Evolutionary conservation across 495 filamentous ascomycete species (phyloP).

Genomic region (Geopyxis carbonaria): DNA sequence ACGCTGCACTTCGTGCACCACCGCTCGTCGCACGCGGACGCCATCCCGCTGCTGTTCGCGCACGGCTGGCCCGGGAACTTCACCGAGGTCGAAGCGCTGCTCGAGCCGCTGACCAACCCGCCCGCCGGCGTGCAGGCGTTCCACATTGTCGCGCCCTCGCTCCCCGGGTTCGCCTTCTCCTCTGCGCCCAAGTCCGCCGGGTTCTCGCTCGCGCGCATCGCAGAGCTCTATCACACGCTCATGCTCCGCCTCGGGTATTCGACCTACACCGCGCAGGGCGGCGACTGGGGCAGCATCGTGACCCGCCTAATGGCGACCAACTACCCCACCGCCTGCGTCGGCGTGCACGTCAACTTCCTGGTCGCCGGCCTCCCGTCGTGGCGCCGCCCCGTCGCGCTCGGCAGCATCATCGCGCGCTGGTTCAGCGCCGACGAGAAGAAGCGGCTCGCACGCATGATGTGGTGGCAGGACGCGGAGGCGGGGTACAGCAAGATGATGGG

Average conservation of each 20-base stretch:
- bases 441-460: constrained; percentile 5
- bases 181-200: constrained; percentile 36
- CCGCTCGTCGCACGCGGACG: constrained; percentile 31
- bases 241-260: constrained; percentile 51
- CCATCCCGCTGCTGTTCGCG: constrained; percentile 44
- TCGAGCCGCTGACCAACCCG: constrained; percentile 38
- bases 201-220: constrained; percentile 44
- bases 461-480: constrained; percentile 9
- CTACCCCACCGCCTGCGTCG: constrained; percentile 40
- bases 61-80: constrained; percentile 58
- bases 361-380: constrained; percentile 24
- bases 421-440: constrained; percentile 25
- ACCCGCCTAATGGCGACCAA: constrained; percentile 39
- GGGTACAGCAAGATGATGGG: constrained; percentile 15
- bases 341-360: constrained; percentile 47
- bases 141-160: constrained; percentile 50
- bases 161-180: constrained; percentile 60
- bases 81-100: constrained; percentile 46
- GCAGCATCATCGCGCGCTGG: constrained; percentile 10
- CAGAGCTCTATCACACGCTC: constrained; percentile 41
- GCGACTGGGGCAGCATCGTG: too few species aligned
- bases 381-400: constrained; percentile 8
- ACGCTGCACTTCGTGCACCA: constrained; percentile 43
- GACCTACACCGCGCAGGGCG: constrained; percentile 48
- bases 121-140: constrained; percentile 37